Evolutionary conservation across 2,329 filamentous ascomycete species (phyloP).

Genomic region (Talaromyces pinophilus): DNA sequence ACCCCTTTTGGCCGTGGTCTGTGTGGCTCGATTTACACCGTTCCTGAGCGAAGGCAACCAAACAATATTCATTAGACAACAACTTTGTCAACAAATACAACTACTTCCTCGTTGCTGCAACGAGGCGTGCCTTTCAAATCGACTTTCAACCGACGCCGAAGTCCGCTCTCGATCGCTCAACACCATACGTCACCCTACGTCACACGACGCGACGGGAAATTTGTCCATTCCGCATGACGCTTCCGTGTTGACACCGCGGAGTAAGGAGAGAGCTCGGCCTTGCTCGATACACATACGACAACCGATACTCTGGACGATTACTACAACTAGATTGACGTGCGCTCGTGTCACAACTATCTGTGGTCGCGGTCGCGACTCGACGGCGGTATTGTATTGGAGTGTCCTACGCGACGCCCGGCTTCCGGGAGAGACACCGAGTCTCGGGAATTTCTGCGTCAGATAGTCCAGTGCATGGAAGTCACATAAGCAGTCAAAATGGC

Average conservation of each 20-base stretch:
- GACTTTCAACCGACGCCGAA: background rate
- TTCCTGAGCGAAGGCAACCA: slow-evolving; percentile 11
- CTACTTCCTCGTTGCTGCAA: background rate
- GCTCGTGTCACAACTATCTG: background rate
- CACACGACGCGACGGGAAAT: slow-evolving; percentile 9
- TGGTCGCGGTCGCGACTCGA: slow-evolving; percentile 3
- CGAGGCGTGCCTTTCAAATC: background rate
- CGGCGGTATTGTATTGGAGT: slow-evolving; percentile 28
- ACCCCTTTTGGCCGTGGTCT: background rate
- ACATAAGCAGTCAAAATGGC: slow-evolving; percentile 55
- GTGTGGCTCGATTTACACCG: slow-evolving; percentile 18
- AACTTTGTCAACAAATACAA: background rate
- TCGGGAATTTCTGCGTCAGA: background rate
- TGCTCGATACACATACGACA: background rate
- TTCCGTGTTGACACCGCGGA: slow-evolving; percentile 6
- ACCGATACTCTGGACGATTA: background rate
- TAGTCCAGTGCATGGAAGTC: slow-evolving; percentile 39
- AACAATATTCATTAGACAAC: background rate
- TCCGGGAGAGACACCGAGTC: slow-evolving; percentile 17
- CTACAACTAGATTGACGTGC: background rate
- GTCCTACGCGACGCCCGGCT: slow-evolving; percentile 13
- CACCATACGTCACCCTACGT: background rate
- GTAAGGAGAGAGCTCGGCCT: background rate
- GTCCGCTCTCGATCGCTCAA: background rate
- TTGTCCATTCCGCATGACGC: slow-evolving; percentile 20